These are phyloP conservation scores for Wickerhamomyces subpelliculosus DNA, from an alignment of 805 yeast species.

Conservation along the genomic window DNA sequence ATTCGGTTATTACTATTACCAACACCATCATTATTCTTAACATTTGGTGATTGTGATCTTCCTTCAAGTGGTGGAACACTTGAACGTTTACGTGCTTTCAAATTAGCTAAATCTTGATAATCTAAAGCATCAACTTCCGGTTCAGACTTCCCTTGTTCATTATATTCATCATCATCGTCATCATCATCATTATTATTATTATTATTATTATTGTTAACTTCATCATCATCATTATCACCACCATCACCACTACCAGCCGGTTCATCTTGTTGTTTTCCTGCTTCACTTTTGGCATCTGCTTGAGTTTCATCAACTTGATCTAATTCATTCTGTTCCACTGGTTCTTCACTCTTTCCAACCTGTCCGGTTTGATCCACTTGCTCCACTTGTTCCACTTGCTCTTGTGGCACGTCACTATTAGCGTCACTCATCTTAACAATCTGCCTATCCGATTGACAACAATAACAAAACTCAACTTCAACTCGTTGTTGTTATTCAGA, in stretches of 20 bases:
- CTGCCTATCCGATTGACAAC: no score
- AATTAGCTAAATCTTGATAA: conserved; percentile 18
- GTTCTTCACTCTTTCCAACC: no score
- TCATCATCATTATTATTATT: neutral
- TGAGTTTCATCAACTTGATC: neutral
- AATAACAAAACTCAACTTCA: no score
- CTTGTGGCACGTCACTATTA: no score
- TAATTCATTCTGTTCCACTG: neutral
- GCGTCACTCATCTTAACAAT: no score
- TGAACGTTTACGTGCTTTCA: conserved; percentile 17
- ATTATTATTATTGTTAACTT: conserved; percentile 10
- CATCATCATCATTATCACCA: conserved; percentile 8
- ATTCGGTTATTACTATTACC: no score
- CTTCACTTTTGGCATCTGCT: neutral
- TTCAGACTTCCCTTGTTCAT: conserved; percentile 10
- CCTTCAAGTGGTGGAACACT: conserved; percentile 3
- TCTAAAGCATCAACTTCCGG: conserved; percentile 2
- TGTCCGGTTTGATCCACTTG: no score
- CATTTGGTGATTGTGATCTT: conserved; percentile 1
- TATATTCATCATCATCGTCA: conserved; percentile 2
- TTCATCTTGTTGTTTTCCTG: neutral
- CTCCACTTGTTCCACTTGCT: no score
- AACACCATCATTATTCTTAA: no score
- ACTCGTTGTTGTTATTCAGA: no score
- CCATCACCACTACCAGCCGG: neutral